Conservation (phyloP, 768 basidiomycete genomes). For the Floccularia luteovirens region DNA sequence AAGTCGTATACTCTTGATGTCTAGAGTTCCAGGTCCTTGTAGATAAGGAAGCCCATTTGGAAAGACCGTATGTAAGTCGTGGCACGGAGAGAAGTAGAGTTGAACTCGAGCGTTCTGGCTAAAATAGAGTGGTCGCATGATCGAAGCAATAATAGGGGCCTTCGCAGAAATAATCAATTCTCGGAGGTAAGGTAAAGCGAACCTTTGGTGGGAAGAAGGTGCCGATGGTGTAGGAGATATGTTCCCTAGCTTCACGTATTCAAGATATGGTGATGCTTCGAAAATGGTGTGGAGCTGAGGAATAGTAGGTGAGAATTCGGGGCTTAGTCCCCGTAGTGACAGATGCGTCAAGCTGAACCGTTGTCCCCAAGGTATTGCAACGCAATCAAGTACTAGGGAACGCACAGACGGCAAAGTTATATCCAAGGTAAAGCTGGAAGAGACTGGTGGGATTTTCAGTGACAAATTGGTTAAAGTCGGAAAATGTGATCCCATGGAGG, state of each 20-base stretch:
- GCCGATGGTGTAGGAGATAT: conserved; percentile 11
- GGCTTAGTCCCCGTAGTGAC: conserved; percentile 21
- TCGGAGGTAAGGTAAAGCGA: conserved; percentile 16
- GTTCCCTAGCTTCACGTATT: conserved; percentile 22
- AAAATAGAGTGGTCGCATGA: conserved; percentile 16
- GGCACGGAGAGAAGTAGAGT: conserved; percentile 15
- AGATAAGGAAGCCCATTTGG: conserved; percentile 15
- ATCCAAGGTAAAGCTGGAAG: conserved; percentile 14
- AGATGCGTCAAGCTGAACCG: conserved; percentile 24
- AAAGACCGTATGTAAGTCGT: conserved; percentile 19
- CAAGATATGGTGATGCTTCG: conserved; percentile 21
- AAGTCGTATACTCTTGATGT: conserved; percentile 10
- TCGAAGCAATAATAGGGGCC: conserved; percentile 14
- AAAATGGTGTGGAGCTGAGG: conserved; percentile 24
- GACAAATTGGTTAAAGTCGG: conserved; percentile 22
- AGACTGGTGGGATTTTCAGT: conserved; percentile 23
- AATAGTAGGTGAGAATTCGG: conserved; percentile 23
- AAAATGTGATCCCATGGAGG: conserved; percentile 15
- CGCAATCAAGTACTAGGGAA: conserved; percentile 23
- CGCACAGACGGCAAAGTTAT: conserved; percentile 20
- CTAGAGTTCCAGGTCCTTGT: background rate
- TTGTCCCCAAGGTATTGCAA: conserved; percentile 25
- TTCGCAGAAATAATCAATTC: conserved; percentile 21
- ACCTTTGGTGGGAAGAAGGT: conserved; percentile 1
- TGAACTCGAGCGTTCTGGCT: conserved; percentile 17